phyloP scores from a whole-genome alignment of 306 rosid genomes.

The Dryas alaskensis region DNA sequence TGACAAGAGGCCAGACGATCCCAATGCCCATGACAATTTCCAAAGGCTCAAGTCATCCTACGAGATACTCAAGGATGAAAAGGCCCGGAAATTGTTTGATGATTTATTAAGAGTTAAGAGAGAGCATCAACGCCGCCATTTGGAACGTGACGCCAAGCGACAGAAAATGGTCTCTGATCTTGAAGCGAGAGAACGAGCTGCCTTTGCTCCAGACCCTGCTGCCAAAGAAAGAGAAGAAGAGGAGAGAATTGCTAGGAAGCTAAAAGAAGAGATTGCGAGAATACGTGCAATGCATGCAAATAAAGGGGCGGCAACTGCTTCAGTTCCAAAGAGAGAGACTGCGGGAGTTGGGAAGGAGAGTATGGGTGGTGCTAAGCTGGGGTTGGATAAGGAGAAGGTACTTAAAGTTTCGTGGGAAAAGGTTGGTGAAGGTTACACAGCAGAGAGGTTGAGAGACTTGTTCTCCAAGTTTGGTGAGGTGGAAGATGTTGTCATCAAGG shows the following conservation, averaged over 20 bases:
- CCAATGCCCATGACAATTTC: constrained; percentile 65
- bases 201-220: constrained; percentile 47
- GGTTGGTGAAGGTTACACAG: constrained; percentile 71
- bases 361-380: constrained; percentile 24
- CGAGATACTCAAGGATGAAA: constrained; percentile 76
- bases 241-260: constrained; percentile 60
- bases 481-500: constrained; percentile 85
- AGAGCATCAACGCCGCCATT: constrained; percentile 58
- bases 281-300: constrained; percentile 66
- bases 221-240: constrained; percentile 63
- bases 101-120: constrained; percentile 70
- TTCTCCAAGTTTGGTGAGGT: constrained; percentile 74
- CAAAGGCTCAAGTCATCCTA: constrained; percentile 67
- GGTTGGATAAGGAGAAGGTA: constrained; percentile 60
- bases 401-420: constrained; percentile 94
- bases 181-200: constrained; percentile 70
- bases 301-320: constrained; percentile 35
- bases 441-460: constrained; percentile 62
- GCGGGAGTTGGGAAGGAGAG: constrained; percentile 39
- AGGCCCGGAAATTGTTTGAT: constrained; percentile 73
- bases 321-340: constrained; percentile 30
- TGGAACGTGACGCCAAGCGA: constrained; percentile 70
- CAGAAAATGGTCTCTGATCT: constrained; percentile 87
- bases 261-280: constrained; percentile 74
- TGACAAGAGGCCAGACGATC: constrained; percentile 82